phyloP scores from a whole-genome alignment of 23 red algal species.

The Chondrus crispus region DNA sequence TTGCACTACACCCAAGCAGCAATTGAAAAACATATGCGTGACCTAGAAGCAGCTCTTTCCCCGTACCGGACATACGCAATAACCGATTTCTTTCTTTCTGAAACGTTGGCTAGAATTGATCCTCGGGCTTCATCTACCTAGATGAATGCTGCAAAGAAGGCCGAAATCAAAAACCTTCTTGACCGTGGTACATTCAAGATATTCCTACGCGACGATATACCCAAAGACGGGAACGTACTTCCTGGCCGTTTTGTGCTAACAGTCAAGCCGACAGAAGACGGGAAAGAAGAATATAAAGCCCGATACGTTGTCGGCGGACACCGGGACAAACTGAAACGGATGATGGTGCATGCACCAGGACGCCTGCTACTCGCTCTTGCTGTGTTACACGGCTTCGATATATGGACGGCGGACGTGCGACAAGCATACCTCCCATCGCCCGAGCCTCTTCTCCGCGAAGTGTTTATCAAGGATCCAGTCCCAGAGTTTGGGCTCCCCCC shows the following conservation, averaged over 20 bases:
- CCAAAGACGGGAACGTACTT: background rate
- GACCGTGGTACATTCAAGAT: background rate
- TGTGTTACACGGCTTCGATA: background rate
- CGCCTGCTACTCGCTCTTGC: background rate
- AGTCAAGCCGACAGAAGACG: background rate
- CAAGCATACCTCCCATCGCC: conserved; percentile 23
- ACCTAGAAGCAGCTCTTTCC: too few species aligned
- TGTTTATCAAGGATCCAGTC: conserved; percentile 9
- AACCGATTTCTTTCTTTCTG: too few species aligned
- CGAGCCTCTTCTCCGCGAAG: background rate
- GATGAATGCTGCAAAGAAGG: background rate
- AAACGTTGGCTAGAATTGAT: too few species aligned
- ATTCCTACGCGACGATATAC: background rate
- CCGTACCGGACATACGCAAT: too few species aligned
- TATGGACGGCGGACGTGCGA: conserved; percentile 14
- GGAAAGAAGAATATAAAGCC: background rate
- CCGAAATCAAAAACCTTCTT: background rate
- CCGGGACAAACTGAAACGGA: background rate
- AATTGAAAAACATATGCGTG: too few species aligned
- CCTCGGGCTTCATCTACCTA: too few species aligned
- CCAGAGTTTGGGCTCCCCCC: conserved; percentile 10
- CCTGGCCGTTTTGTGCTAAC: background rate
- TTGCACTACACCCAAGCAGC: too few species aligned
- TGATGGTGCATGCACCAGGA: conserved; percentile 6
- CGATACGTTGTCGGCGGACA: conserved; percentile 13